Evolutionary conservation across 768 basidiomycete species (phyloP), one percentile per base, ranked within the genome.

Genomic region (Mycena crocata): DNA sequence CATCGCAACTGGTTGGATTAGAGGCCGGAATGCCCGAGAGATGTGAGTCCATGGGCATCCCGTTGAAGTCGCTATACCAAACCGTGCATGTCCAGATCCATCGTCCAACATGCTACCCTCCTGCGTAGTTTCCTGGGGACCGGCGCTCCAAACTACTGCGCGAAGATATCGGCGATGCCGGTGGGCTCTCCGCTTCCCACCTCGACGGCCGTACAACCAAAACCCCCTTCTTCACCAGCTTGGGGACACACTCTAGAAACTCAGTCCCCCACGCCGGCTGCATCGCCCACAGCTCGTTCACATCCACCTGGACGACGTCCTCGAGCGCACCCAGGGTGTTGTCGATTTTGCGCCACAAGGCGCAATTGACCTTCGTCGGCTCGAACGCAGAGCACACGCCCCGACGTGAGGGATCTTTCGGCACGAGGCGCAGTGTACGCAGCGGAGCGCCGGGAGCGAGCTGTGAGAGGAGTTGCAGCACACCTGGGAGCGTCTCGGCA

Each of bases 401-500:
- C n/a, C n/a, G n/a, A n/a, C n/a, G 5, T 24, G 17, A 9, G 32
- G 5, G 13, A 24, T 49, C 50, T 26, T 26, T 17, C 30, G 58
- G 21, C 5, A 42, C 51, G 51, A 62, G 60, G 49, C 60, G 60
- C 40, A 62, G 60, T 13, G 31, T 62, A 23, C 50, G 60, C 6
- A 62, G 51, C 6, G 50, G 15, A 42, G 49, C 21, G 49, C 3
- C 0, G 49, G 49, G 23, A 14, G 0, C 23, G 60, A 62, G 60
- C 21, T 51, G 49, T 0, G 60, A 15, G 60, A 52, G 50, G 31
- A 62, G 60, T 15, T 37, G 19, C 40, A 30, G 42, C 15, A 50
- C 40, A 32, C 50, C n/a, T 14, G 60, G 51, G 31, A 62, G 60
- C 14, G 30, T 62, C 30, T 0, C 6, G 10, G 60, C 3, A 40